A percentile compares a stretch with the other conserved stretches of the same genome.
phyloP scores from a whole-genome alignment of 2,329 filamentous ascomycete species.

The Cladosporium oxysporum region DNA sequence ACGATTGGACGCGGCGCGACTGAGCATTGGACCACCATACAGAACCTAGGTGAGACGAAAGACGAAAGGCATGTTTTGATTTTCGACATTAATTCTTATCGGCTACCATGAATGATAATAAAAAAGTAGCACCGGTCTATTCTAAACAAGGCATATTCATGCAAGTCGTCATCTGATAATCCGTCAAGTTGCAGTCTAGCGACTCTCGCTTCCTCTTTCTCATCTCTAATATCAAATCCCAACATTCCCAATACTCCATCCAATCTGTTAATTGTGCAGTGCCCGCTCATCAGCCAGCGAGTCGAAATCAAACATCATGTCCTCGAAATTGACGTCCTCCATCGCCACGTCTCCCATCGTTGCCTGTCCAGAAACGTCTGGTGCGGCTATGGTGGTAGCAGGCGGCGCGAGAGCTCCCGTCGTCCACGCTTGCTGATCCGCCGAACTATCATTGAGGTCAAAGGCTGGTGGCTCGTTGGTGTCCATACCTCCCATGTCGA shows the following conservation, averaged over 20 bases:
- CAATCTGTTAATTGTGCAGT: background rate
- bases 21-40: background rate
- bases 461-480: background rate
- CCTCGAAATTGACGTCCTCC: constrained; percentile 27
- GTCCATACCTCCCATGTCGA: background rate
- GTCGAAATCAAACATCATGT: constrained; percentile 32
- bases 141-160: constrained; percentile 11
- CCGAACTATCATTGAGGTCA: background rate
- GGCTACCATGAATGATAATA: background rate
- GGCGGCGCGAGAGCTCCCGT: background rate
- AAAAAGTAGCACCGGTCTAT: constrained; percentile 18
- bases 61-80: background rate
- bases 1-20: background rate
- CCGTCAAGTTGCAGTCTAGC: background rate
- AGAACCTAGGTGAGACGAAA: background rate
- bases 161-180: background rate
- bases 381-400: background rate
- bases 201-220: background rate
- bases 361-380: background rate
- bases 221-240: background rate
- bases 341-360: constrained; percentile 15
- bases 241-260: background rate
- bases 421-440: background rate
- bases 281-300: background rate
- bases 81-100: background rate